phyloP scores from a whole-genome alignment of 2,329 filamentous ascomycete species.

The Aspergillus uvarum region DNA sequence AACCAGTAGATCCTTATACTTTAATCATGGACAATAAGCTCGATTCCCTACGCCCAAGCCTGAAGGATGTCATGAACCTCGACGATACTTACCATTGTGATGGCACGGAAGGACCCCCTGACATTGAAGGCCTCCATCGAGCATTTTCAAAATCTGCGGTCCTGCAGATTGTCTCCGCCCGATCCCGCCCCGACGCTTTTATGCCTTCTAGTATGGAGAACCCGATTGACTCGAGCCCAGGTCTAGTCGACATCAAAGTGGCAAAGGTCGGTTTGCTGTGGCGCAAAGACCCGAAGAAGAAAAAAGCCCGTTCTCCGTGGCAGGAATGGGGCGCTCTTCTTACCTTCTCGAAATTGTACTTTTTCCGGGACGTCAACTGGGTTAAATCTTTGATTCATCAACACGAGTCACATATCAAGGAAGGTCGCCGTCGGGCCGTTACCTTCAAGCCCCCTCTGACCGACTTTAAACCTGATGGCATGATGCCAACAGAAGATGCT shows the following conservation, averaged over 20 bases:
- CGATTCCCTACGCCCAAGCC: conserved; percentile 75
- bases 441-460: conserved; percentile 87
- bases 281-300: conserved; percentile 92
- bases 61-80: conserved; percentile 88
- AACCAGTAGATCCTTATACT: conserved; percentile 93
- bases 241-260: conserved; percentile 94
- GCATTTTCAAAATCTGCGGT: conserved; percentile 90
- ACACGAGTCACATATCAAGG: conserved; percentile 76
- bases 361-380: conserved; percentile 93
- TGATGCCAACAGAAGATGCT: conserved; percentile 91
- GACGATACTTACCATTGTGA: conserved; percentile 91
- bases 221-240: conserved; percentile 80
- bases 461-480: conserved; percentile 88
- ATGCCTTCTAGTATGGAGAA: conserved; percentile 86
- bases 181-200: conserved; percentile 92
- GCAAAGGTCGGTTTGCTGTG: conserved; percentile 94
- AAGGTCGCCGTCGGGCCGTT: conserved; percentile 72
- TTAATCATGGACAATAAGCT: conserved; percentile 88
- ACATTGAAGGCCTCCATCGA: conserved; percentile 78
- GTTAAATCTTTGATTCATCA: conserved; percentile 88
- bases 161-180: conserved; percentile 89
- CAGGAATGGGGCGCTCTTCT: conserved; percentile 98
- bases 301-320: conserved; percentile 93
- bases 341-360: conserved; percentile 94
- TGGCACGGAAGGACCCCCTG: conserved; percentile 71